Conservation (phyloP, 2,329 filamentous ascomycete species). For the Sarocladium oryzae region DNA sequence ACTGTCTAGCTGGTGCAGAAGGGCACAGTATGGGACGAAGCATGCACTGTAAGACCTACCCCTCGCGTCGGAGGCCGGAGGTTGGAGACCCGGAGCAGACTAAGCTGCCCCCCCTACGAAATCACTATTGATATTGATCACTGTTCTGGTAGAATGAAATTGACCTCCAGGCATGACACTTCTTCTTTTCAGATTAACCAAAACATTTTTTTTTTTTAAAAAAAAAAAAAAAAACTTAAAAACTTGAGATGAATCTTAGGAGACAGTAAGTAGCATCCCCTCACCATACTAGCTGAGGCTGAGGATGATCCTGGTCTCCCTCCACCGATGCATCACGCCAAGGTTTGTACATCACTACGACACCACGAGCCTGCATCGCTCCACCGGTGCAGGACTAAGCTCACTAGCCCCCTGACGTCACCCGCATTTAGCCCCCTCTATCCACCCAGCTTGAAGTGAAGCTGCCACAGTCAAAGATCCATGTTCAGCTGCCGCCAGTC, state of each 20-base stretch:
- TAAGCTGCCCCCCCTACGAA: no score
- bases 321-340: neutral
- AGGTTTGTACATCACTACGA: neutral
- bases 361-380: neutral
- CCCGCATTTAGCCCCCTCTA: neutral
- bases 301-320: neutral
- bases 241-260: no score
- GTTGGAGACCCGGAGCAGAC: neutral
- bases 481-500: neutral
- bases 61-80: constrained; percentile 5
- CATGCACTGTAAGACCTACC: constrained; percentile 5
- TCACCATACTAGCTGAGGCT: neutral
- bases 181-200: no score
- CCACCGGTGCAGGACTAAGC: neutral
- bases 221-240: no score
- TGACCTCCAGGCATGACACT: no score
- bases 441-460: neutral
- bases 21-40: no score
- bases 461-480: neutral
- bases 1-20: no score
- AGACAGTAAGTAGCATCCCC: no score
- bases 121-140: no score
- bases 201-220: no score
- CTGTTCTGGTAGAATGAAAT: no score
- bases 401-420: constrained; percentile 2